Evolutionary conservation across 768 basidiomycete species (phyloP).

Genomic region (Tricholoma flavovirens): DNA sequence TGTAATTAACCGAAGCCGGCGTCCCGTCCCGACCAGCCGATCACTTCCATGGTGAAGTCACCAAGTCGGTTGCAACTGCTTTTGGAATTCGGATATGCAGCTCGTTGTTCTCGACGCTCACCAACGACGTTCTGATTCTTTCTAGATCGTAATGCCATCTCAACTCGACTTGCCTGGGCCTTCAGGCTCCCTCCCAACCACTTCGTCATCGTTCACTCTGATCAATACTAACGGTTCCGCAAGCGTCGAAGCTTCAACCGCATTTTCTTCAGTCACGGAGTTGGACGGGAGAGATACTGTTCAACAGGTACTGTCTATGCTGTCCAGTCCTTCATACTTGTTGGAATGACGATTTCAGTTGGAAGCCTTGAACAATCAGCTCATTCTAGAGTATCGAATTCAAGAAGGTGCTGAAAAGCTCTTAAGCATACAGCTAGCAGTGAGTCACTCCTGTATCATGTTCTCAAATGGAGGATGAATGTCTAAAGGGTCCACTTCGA

Average conservation of each 20-base stretch:
- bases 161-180: constrained; percentile 13
- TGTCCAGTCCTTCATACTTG: neutral
- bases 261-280: constrained; percentile 31
- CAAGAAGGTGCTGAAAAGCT: constrained; percentile 92
- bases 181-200: constrained; percentile 15
- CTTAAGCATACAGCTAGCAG: constrained; percentile 59
- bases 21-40: neutral
- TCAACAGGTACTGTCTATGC: constrained; percentile 35
- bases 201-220: constrained; percentile 20
- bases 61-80: neutral
- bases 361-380: constrained; percentile 57
- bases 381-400: constrained; percentile 75
- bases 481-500: constrained; percentile 53
- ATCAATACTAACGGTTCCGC: constrained; percentile 16
- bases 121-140: neutral
- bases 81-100: neutral
- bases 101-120: neutral
- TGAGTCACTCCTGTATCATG: constrained; percentile 21
- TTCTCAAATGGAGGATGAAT: neutral
- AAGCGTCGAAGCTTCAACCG: constrained; percentile 13
- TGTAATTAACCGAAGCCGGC: neutral
- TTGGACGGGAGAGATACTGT: constrained; percentile 39
- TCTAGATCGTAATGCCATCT: constrained; percentile 12
- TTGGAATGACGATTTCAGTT: constrained; percentile 37
- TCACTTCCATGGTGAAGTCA: neutral